Base-by-base conservation (phyloP, 495 filamentous ascomycete species). In the Geoglossum glabrum region DNA sequence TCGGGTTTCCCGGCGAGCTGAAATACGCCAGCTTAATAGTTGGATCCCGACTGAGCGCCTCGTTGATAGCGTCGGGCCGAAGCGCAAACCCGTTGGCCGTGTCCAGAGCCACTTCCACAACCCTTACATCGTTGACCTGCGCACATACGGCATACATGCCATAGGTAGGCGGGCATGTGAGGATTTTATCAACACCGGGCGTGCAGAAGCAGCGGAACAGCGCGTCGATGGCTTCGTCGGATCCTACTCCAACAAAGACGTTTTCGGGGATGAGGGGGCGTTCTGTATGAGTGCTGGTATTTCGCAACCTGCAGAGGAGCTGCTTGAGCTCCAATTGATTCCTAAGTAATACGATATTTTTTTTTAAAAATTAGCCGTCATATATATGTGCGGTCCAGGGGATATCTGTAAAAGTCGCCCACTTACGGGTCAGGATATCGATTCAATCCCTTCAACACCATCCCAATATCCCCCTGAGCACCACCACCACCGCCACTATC, bases 101-200 rank as follows among this genome's bases (percentile, higher is more conserved):
- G 61, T 82, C 72, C n/a, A 97, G 72, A 1, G 87, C 86, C 19
- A 96, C 82, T 66, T 85, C 86, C 64, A 94, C 84, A 8, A 97
- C 76, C 17, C 76, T 77, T 26, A 98, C 71, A 64, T 97, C 93
- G 71, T 98, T 98, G 59, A 94, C 82, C 63, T 90, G 82, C 0
- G 93, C 92, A 51, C 86, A 92, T 19, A 97, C 92, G 25, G 79
- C 75, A 71, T 98, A 97, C 92, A 98, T 98, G 64, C 92, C 92
- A 71, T 98, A 98, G 0, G 92, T 98, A 0, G 93, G 92, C 23
- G 92, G 92, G 65, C 89, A 96, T 27, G 86, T 88, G 13, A 98
- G 78, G 67, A 97, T 90, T 62, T 84, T 86, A 70, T 97, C 93
- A 55, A 73, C 74, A 25, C 87, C 86, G 0, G 92, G 92, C 1